Conservation (phyloP, 1,284 basidiomycete genomes). For the Ustilago xerochloae region DNA sequence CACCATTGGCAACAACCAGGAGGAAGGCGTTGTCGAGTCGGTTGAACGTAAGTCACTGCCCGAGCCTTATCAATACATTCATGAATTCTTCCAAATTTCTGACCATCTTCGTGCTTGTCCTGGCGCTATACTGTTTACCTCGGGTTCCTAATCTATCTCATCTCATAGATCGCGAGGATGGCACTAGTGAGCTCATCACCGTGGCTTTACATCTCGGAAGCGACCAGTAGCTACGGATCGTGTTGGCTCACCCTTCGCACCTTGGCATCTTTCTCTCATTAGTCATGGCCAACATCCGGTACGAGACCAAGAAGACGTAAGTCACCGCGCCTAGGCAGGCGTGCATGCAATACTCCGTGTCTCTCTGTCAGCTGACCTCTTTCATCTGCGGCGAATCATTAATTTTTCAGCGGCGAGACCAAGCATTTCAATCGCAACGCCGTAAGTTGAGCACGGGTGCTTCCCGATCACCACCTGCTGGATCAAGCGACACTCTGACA, state of each 20-base stretch:
- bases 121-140: not conserved
- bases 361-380: too few relatives aligned
- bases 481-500: not conserved
- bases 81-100: not conserved
- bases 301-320: slow-evolving; percentile 19
- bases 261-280: not conserved
- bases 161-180: slow-evolving; percentile 20
- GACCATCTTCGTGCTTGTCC: not conserved
- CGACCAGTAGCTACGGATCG: too few relatives aligned
- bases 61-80: not conserved
- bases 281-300: slow-evolving; percentile 34
- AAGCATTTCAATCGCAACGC: slow-evolving; percentile 22
- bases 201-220: too few relatives aligned
- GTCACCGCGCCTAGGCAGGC: slow-evolving; percentile 2
- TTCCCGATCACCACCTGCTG: too few relatives aligned
- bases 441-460: too few relatives aligned
- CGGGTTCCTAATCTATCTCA: too few relatives aligned
- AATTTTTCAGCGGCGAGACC: slow-evolving; percentile 1
- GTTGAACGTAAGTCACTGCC: slow-evolving; percentile 16
- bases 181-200: slow-evolving; percentile 8
- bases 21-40: slow-evolving; percentile 28
- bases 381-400: not conserved
- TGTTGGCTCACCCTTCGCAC: too few relatives aligned
- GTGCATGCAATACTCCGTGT: too few relatives aligned
- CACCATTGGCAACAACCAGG: slow-evolving; percentile 31